Evolutionary conservation across 768 basidiomycete genomes (phyloP).

Genomic region (Crepidotus variabilis): DNA sequence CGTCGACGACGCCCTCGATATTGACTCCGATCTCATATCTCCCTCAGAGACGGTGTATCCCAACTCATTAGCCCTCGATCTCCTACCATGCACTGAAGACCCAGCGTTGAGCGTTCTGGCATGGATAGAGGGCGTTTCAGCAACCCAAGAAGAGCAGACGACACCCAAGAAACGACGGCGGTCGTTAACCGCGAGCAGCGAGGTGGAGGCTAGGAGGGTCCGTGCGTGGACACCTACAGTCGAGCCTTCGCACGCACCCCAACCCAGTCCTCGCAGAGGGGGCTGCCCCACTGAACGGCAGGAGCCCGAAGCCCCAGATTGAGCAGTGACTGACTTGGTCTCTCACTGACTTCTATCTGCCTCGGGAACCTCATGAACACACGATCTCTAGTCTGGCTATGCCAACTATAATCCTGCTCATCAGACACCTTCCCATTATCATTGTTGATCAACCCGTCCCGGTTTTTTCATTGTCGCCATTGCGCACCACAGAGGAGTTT

Average conservation of each 20-base stretch:
- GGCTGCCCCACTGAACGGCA: slow-evolving; percentile 11
- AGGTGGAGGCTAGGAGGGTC: slow-evolving; percentile 22
- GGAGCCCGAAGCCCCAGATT: slow-evolving; percentile 20
- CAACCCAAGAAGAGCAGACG: slow-evolving; percentile 6
- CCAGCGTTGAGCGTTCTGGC: slow-evolving; percentile 22
- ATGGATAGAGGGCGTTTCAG: slow-evolving; percentile 41
- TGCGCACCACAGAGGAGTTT: too few species aligned
- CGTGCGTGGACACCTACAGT: slow-evolving; percentile 23
- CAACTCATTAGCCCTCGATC: slow-evolving; percentile 26
- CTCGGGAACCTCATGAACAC: too few species aligned
- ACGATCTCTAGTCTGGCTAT: too few species aligned
- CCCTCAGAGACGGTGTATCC: slow-evolving; percentile 18
- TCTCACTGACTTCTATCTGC: background rate
- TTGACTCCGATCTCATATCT: slow-evolving; percentile 4
- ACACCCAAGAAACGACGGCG: slow-evolving; percentile 33
- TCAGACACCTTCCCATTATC: too few species aligned
- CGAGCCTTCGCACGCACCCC: slow-evolving; percentile 17
- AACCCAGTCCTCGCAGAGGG: slow-evolving; percentile 11
- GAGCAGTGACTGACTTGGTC: slow-evolving; percentile 1
- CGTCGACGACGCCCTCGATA: slow-evolving; percentile 7
- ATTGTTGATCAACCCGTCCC: too few species aligned
- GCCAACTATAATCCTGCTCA: too few species aligned
- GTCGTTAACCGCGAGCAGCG: slow-evolving; percentile 32
- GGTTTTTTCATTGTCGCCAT: too few species aligned
- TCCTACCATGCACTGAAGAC: slow-evolving; percentile 20